These are phyloP conservation scores for Seiridium cupressi DNA, from an alignment of 2,329 filamentous ascomycete genomes.

Conservation along the genomic window DNA sequence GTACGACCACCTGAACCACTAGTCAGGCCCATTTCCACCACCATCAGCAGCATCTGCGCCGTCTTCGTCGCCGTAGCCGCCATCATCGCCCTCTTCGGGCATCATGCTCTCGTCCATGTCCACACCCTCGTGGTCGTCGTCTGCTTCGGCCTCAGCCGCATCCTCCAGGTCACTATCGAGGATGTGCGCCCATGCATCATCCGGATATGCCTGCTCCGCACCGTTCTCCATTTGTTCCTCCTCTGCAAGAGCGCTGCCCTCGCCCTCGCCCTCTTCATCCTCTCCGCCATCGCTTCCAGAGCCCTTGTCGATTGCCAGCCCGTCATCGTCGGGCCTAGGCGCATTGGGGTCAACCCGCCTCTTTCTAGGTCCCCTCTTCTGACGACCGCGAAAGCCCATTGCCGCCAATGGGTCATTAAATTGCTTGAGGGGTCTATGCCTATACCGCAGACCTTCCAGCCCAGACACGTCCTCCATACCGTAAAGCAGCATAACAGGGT, in stretches of 20 bases:
- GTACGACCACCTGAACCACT: not conserved
- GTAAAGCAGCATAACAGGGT: slow-evolving; percentile 24
- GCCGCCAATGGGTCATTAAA: slow-evolving; percentile 4
- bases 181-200: slow-evolving; percentile 25
- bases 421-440: slow-evolving; percentile 8
- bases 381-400: slow-evolving; percentile 6
- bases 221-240: slow-evolving; percentile 15
- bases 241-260: not conserved
- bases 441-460: slow-evolving; percentile 16
- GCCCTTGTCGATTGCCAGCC: slow-evolving; percentile 7
- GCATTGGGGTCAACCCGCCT: not conserved
- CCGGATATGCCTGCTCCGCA: slow-evolving; percentile 18
- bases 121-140: slow-evolving; percentile 20
- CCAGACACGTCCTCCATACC: slow-evolving; percentile 23
- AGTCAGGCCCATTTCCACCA: not conserved
- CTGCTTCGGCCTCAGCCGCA: slow-evolving; percentile 15
- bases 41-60: slow-evolving; percentile 3
- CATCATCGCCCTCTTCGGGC: slow-evolving; percentile 9
- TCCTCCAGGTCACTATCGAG: slow-evolving; percentile 25
- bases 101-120: not conserved
- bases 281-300: slow-evolving; percentile 18
- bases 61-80: slow-evolving; percentile 19
- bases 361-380: not conserved
- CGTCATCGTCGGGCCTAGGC: not conserved
- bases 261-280: slow-evolving; percentile 15